Percentiles rank a stretch among this genome's conserved stretches.
Conservation (phyloP, 345 rosid genomes). For the Acer negundo region DNA sequence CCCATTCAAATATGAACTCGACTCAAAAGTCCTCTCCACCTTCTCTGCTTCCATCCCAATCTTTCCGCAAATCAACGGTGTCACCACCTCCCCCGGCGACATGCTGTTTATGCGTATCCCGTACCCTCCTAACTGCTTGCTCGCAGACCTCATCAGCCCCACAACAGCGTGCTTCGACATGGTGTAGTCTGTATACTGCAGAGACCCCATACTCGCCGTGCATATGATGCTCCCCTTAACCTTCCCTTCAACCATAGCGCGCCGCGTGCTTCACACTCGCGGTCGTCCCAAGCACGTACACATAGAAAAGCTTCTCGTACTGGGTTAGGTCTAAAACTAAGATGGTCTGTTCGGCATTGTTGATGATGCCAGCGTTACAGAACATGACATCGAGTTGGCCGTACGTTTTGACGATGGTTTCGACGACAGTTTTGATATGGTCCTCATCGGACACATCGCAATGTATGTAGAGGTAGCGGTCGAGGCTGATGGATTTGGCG, state of each 20-base stretch:
- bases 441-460: conserved; percentile 35
- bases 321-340: conserved; percentile 20
- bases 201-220: conserved; percentile 20
- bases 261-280: conserved; percentile 35
- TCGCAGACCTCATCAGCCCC: conserved; percentile 33
- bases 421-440: conserved; percentile 25
- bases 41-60: conserved; percentile 11
- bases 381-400: conserved; percentile 37
- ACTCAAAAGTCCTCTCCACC: conserved; percentile 6
- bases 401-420: conserved; percentile 17
- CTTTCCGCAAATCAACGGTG: conserved; percentile 10
- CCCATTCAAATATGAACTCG: neutral
- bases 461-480: conserved; percentile 17
- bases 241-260: conserved; percentile 29
- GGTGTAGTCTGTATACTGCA: conserved; percentile 19
- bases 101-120: conserved; percentile 37
- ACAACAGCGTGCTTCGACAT: conserved; percentile 38
- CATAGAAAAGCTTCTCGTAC: conserved; percentile 20
- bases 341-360: conserved; percentile 17
- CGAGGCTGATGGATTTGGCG: conserved; percentile 19
- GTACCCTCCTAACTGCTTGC: conserved; percentile 30
- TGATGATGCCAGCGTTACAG: conserved; percentile 30
- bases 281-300: conserved; percentile 29
- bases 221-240: conserved; percentile 34
- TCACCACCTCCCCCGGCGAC: conserved; percentile 27